Evolutionary conservation across 1,139 yeast species (phyloP).

Genomic region (Kluyveromyces marxianus): DNA sequence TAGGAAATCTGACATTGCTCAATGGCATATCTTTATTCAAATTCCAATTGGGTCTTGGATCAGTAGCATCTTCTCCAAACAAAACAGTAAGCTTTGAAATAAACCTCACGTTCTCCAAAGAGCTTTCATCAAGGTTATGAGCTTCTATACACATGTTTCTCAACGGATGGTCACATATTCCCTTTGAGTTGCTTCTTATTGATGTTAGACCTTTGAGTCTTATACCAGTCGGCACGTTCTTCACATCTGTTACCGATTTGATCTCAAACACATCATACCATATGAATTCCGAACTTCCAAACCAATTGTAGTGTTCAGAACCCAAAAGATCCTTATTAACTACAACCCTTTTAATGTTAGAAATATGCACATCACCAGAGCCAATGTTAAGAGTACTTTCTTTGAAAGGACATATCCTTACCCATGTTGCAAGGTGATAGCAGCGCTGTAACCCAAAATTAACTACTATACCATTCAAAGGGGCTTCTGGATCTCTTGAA

Average conservation of each 20-base stretch:
- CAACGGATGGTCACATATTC: background rate
- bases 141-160: conserved; percentile 5
- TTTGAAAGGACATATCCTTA: conserved; percentile 11
- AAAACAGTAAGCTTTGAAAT: conserved; percentile 48
- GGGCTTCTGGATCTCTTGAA: background rate
- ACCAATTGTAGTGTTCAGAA: conserved; percentile 14
- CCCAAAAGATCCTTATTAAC: conserved; percentile 20
- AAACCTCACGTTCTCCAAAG: conserved; percentile 8
- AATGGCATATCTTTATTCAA: conserved; percentile 28
- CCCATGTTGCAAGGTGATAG: conserved; percentile 14
- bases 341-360: conserved; percentile 1
- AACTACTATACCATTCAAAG: conserved; percentile 5
- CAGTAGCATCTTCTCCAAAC: conserved; percentile 66
- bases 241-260: conserved; percentile 1
- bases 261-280: conserved; percentile 15
- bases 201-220: background rate
- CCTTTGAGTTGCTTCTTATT: conserved; percentile 1
- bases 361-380: no score
- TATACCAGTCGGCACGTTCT: background rate
- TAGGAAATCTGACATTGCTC: conserved; percentile 13
- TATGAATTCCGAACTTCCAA: conserved; percentile 20
- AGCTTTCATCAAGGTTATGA: conserved; percentile 1
- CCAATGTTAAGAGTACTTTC: background rate
- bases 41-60: conserved; percentile 71
- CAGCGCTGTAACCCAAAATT: conserved; percentile 19